These are phyloP conservation scores for Sugiyamaella mastotermitis DNA, from an alignment of 805 yeast species.

Conservation along the genomic window DNA sequence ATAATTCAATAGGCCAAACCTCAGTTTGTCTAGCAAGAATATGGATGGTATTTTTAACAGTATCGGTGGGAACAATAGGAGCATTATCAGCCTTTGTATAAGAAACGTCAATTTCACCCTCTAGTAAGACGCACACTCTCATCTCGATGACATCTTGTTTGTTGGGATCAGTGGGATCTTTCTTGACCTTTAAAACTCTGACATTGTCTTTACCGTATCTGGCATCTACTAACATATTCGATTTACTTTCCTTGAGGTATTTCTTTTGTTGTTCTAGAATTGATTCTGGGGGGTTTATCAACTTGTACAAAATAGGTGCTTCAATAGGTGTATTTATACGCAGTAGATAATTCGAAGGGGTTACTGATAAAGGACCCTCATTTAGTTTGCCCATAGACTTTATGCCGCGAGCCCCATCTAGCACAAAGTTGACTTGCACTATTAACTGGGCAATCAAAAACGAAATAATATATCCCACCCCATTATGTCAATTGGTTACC, in stretches of 20 bases:
- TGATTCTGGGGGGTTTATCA: too few species aligned
- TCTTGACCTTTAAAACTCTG: constrained; percentile 82
- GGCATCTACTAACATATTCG: constrained; percentile 31
- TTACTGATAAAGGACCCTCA: too few species aligned
- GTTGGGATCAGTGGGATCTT: constrained; percentile 64
- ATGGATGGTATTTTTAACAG: constrained; percentile 82
- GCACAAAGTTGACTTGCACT: too few species aligned
- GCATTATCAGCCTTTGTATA: constrained; percentile 86
- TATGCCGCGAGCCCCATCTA: too few species aligned
- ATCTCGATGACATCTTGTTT: constrained; percentile 82
- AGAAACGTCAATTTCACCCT: constrained; percentile 72
- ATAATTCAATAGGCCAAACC: constrained; percentile 87
- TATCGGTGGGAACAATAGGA: constrained; percentile 90
- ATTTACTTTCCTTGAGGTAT: neutral
- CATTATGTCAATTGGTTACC: too few species aligned
- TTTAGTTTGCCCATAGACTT: too few species aligned
- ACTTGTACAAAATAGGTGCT: too few species aligned
- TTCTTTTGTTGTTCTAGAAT: neutral
- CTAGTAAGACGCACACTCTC: constrained; percentile 66
- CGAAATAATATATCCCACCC: too few species aligned
- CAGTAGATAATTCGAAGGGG: too few species aligned
- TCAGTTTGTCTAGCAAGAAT: constrained; percentile 76
- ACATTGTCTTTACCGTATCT: constrained; percentile 91
- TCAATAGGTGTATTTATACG: too few species aligned
- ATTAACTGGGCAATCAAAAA: too few species aligned